Conservation (phyloP, 108 stramenopile species). For the Pinguiococcus pyrenoidosus region DNA sequence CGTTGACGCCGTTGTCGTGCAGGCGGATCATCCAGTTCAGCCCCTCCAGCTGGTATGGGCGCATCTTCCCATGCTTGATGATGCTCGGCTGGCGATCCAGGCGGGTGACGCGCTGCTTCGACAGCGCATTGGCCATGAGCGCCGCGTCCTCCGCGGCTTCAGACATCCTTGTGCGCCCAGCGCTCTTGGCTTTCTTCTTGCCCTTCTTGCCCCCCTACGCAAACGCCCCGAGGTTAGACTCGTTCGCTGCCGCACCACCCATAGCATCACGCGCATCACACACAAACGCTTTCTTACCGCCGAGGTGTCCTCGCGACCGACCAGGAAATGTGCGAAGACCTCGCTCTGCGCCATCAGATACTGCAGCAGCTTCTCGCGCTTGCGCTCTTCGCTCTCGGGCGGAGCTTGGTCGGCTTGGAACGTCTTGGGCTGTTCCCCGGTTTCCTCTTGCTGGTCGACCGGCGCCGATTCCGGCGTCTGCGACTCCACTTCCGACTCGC, state of each 20-base stretch:
- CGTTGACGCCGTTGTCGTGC: constrained; percentile 95
- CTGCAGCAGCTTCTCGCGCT: constrained; percentile 69
- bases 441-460: neutral
- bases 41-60: constrained; percentile 94
- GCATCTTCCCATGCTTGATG: constrained; percentile 67
- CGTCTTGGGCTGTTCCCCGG: neutral
- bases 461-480: too few species aligned
- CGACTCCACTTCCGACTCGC: too few species aligned
- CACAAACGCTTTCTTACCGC: too few species aligned
- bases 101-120: constrained; percentile 61
- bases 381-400: constrained; percentile 22
- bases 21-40: constrained; percentile 98
- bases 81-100: constrained; percentile 67
- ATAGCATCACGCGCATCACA: too few species aligned
- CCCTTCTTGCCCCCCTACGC: neutral
- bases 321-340: constrained; percentile 96
- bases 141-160: constrained; percentile 93
- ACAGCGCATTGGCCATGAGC: constrained; percentile 69
- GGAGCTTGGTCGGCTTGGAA: constrained; percentile 8
- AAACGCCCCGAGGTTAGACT: too few species aligned
- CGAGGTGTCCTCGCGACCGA: too few species aligned
- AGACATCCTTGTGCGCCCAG: constrained; percentile 48
- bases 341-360: constrained; percentile 88
- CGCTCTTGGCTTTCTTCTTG: constrained; percentile 5
- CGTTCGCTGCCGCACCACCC: too few species aligned